These are phyloP conservation scores for Solanum ossicruentum DNA, from an alignment of 257 asterid genomes.

Conservation along the genomic window DNA sequence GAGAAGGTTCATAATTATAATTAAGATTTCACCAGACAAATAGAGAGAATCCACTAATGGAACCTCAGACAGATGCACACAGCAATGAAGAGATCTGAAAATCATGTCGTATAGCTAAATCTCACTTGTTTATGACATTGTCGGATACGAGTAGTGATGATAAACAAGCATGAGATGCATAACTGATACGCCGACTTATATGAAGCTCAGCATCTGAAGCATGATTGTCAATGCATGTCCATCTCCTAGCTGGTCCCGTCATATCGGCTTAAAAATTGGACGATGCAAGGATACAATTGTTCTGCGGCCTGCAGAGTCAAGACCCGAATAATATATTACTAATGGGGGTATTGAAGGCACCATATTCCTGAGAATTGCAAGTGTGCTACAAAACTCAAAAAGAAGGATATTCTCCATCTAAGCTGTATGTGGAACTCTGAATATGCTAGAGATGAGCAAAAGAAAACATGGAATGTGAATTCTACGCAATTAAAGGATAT, in stretches of 20 bases:
- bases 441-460: background rate
- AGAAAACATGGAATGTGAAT: background rate
- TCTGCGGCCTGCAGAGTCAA: conserved; percentile 52
- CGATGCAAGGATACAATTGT: conserved; percentile 57
- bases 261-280: conserved; percentile 46
- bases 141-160: background rate
- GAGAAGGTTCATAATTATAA: background rate
- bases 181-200: background rate
- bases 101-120: background rate
- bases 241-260: conserved; percentile 13
- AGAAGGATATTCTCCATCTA: background rate
- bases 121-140: background rate
- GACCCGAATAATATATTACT: background rate
- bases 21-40: background rate
- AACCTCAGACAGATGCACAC: background rate
- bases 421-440: background rate
- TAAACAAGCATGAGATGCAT: background rate
- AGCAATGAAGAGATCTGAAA: background rate
- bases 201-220: background rate
- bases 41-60: background rate
- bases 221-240: background rate
- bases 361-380: background rate
- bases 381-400: background rate
- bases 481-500: background rate
- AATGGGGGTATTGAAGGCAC: background rate